Base-by-base conservation (phyloP, 2,329 filamentous ascomycete genomes). In the Penicillium hordei region DNA sequence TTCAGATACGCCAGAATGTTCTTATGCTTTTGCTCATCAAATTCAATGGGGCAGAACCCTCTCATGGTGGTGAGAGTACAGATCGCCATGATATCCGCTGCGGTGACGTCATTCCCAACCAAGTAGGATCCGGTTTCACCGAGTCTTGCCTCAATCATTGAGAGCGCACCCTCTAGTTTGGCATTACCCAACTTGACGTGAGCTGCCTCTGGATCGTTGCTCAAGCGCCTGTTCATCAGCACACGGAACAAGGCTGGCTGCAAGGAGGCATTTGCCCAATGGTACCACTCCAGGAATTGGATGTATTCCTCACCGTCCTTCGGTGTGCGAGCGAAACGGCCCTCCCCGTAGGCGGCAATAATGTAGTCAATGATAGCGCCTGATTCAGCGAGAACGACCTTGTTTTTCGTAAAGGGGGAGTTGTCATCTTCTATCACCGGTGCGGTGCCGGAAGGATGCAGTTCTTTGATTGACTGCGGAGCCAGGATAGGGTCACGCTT, bases 351-450 rank as follows among this genome's bases (percentile, higher is more conserved):
- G 12, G 60, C 60, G 10, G 60, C 58, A 23, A 66, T 63, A 23
- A 67, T 54, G 39, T 67, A 67, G 40, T 66, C 63, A 1, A 58
- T 52, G 10, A 67, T 67, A 2, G 65, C 63, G 10, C 62, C 60
- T 7, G 65, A 66, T 49, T 65, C 65, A 34, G 62, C 60, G 2
- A 67, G 58, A 0, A 66, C 54, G 5, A 67, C 45, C 25, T 56
- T 59, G 4, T 49, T 57, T 12, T 58, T 52, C 0, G 63, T 65
- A n/a, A 64, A 52, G 4, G 65, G 60, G 1, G 65, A 67, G 12
- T 54, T 61, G 29, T 63, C 62, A 25, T 66, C 65, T 55, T 65
- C 63, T 44, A 67, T 65, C 17, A 67, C 59, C 1, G 65, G 65
- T 12, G 65, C 63, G 5, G 60, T 65, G 27, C 65, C 65, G 3